Base-by-base conservation (phyloP, 2,329 filamentous ascomycete genomes). In the Paramyrothecium roridum region DNA sequence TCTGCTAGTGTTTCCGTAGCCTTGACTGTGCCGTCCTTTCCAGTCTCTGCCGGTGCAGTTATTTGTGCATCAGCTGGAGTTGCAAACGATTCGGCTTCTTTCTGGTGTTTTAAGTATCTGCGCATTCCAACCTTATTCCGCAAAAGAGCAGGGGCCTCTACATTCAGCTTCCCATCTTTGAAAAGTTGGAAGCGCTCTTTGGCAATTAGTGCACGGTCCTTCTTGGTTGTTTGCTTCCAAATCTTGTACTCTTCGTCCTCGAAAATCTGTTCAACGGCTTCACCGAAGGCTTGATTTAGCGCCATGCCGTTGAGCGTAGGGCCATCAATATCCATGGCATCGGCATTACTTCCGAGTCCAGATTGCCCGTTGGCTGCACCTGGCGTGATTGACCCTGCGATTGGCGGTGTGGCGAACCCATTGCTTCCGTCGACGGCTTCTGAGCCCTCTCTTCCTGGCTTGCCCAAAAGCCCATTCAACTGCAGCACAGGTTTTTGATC, bases 151-250 rank as follows among this genome's bases (percentile, higher is more conserved):
- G 92, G 91, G 59, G 96, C 91, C 30, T 99, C 95, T 1, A 83
- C 72, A 67, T 97, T 96, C 51, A 99, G 79, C 65, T 87, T 90
- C 64, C 92, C 88, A 52, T 88, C 89, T 58, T 88, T 89, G 74
- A 99, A 96, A 16, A 99, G 82, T 43, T 89, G 84, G 70, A 92
- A 87, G 33, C 95, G 85, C 68, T 96, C 91, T 60, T 93, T 91
- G 56, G 95, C 89, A 53, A 93, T 85, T 22, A 89, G 77, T 3
- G 95, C 95, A 59, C 95, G 87, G 66, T 96, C 93, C 69, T 95
- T 97, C 75, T 98, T 98, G 2, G 95, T 99, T 45, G 96, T 91
- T 72, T 98, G 93, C 76, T 98, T 99, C 95, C 96, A 99, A 37
- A 95, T 90, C 70, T 96, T 96, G 75, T 95, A 96, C 68, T 97